Percentiles rank a stretch among this genome's conserved stretches.
Evolutionary conservation across 2,329 filamentous ascomycete species (phyloP).

Genomic region (Acrocalymma vagum): DNA sequence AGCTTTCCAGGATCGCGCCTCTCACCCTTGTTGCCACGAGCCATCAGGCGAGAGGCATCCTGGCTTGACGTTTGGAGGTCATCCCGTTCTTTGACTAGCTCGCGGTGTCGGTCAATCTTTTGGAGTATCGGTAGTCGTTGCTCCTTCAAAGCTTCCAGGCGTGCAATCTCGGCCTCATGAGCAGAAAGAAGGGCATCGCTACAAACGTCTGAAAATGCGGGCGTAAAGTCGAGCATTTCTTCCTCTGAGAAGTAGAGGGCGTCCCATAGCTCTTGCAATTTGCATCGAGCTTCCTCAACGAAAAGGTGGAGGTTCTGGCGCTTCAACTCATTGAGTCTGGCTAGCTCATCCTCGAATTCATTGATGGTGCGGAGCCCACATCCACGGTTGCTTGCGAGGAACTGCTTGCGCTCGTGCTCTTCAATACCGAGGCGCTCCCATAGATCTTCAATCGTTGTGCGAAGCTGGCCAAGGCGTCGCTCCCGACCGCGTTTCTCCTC

Average conservation of each 20-base stretch:
- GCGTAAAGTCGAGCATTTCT: slow-evolving; percentile 98
- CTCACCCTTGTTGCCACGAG: slow-evolving; percentile 90
- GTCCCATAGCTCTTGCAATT: slow-evolving; percentile 95
- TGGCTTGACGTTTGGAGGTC: slow-evolving; percentile 90
- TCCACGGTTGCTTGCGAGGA: slow-evolving; percentile 86
- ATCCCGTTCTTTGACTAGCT: slow-evolving; percentile 83
- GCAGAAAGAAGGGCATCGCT: slow-evolving; percentile 94
- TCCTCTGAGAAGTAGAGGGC: slow-evolving; percentile 93
- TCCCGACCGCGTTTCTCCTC: slow-evolving; percentile 91
- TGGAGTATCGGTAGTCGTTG: slow-evolving; percentile 86
- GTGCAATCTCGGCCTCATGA: slow-evolving; percentile 88
- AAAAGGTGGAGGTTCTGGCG: slow-evolving; percentile 94
- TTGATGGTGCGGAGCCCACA: slow-evolving; percentile 93
- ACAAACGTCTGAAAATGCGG: slow-evolving; percentile 96
- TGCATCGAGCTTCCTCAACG: slow-evolving; percentile 90
- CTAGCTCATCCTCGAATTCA: slow-evolving; percentile 92
- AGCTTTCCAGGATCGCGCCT: slow-evolving; percentile 93
- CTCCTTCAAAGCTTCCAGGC: slow-evolving; percentile 82
- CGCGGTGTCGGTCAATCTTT: slow-evolving; percentile 83
- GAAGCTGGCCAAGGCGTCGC: slow-evolving; percentile 78
- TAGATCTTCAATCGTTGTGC: slow-evolving; percentile 78
- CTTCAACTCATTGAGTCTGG: slow-evolving; percentile 89
- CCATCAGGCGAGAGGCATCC: slow-evolving; percentile 92
- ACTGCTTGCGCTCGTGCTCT: slow-evolving; percentile 81
- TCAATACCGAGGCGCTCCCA: slow-evolving; percentile 91